A percentile compares a stretch with the other conserved stretches of the same genome.
Conservation (phyloP, 192 early-diverging fungal genomes). For the Chytriomyces sp. region DNA sequence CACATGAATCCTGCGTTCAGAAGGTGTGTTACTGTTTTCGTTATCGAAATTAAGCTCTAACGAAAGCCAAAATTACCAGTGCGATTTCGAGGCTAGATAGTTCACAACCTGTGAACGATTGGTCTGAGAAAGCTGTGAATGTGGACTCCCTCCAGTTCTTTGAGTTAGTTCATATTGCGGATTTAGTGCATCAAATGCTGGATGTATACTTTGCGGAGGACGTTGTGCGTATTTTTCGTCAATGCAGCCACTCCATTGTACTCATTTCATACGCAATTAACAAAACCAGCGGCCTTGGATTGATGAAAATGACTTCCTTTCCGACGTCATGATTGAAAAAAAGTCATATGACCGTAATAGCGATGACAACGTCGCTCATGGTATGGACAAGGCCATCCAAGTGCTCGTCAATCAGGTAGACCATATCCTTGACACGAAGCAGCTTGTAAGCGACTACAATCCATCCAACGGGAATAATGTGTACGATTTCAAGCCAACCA, state of each 20-base stretch:
- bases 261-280: slow-evolving; percentile 10
- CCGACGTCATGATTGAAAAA: slow-evolving; percentile 89
- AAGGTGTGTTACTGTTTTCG: slow-evolving; percentile 35
- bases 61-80: slow-evolving; percentile 21
- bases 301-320: slow-evolving; percentile 89
- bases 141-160: slow-evolving; percentile 83
- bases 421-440: slow-evolving; percentile 75
- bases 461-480: slow-evolving; percentile 52
- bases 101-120: slow-evolving; percentile 39
- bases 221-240: slow-evolving; percentile 55
- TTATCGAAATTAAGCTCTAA: not conserved
- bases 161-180: slow-evolving; percentile 91
- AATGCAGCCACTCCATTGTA: not conserved
- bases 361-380: slow-evolving; percentile 88
- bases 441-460: slow-evolving; percentile 72
- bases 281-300: slow-evolving; percentile 63
- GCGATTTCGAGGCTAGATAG: slow-evolving; percentile 47
- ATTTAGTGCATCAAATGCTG: slow-evolving; percentile 91
- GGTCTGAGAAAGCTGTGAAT: slow-evolving; percentile 43
- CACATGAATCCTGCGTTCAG: slow-evolving; percentile 77
- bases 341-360: slow-evolving; percentile 81
- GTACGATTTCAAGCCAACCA: slow-evolving; percentile 71
- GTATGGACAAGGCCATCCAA: slow-evolving; percentile 90
- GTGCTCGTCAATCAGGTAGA: slow-evolving; percentile 84
- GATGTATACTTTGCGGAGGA: slow-evolving; percentile 92